A percentile compares a stretch with the other conserved stretches of the same genome.
These are phyloP conservation scores for Ceratocystis papillata DNA, from an alignment of 2,329 filamentous ascomycete genomes.

Conservation along the genomic window DNA sequence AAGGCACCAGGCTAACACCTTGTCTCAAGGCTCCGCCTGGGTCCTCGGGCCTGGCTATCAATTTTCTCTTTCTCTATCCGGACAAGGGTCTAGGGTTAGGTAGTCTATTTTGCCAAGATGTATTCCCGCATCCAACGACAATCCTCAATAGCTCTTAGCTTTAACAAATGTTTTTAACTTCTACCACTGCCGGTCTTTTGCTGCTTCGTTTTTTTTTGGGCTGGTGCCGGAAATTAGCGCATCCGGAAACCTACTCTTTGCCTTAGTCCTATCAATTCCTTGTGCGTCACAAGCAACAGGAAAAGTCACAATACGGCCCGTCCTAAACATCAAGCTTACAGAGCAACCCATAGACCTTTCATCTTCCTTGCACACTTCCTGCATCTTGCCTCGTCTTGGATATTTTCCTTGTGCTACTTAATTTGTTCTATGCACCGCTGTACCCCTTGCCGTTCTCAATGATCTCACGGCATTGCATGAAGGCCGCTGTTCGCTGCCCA, in stretches of 20 bases:
- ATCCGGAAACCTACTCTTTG: not conserved
- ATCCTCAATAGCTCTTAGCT: too few species aligned
- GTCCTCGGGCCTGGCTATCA: not conserved
- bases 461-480: constrained; percentile 26
- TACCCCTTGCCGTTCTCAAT: constrained; percentile 14
- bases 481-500: constrained; percentile 24
- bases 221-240: too few species aligned
- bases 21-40: too few species aligned
- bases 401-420: constrained; percentile 1
- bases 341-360: not conserved
- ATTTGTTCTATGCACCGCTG: not conserved
- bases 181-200: too few species aligned
- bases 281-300: not conserved
- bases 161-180: too few species aligned
- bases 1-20: too few species aligned
- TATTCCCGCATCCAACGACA: too few species aligned
- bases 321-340: not conserved
- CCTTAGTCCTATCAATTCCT: not conserved
- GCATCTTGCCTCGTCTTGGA: not conserved
- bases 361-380: not conserved
- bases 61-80: not conserved
- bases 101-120: too few species aligned
- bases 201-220: too few species aligned
- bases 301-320: not conserved
- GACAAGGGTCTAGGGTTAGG: not conserved